Evolutionary conservation across 2,329 filamentous ascomycete species (phyloP), one percentile per base, ranked within the genome.

Genomic region (Hypoxylon sp.): DNA sequence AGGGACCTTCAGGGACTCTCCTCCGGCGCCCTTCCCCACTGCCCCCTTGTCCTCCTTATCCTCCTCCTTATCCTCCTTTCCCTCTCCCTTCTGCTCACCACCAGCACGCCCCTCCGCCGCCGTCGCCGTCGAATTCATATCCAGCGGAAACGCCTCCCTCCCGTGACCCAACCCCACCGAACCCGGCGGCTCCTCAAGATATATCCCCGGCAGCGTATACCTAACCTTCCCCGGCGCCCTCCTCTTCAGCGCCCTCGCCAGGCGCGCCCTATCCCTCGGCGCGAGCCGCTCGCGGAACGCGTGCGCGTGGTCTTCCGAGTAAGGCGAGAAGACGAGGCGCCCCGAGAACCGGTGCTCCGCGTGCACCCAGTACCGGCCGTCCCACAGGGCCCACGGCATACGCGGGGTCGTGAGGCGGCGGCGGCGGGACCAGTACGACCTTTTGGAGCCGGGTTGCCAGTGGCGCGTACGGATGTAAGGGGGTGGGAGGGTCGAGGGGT

Each of bases 361-460:
- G 15, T 81, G 79, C 15, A 89, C 75, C 88, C 88, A 90, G 74
- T 83, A 90, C 1, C 88, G 84, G 0, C 86, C 84, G 73, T 90
- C 88, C 77, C 82, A 90, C 56, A 84, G 73, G 48, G 69, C 62
- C 76, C 79, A 80, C 1, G 53, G 64, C 34, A 58, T 62, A 77
- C 76, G 78, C 2, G n/a, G 4, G 1, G 68, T 19, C 37, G n/a
- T 6, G 4, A n/a, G 2, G 13, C 34, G 13, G 60, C 73, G 74
- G 74, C 24, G 24, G 24, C 24, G 24, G 24, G 24, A 26, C 4
- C 7, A 26, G 24, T 26, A n/a, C n/a, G n/a, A n/a, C n/a, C 24
- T 26, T 26, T 26, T 26, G 56, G 19, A 11, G 65, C 2, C 0
- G 63, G 50, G 52, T n/a, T n/a, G n/a, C 63, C 67, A 41, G 74